Evolutionary conservation across 441 rosid genomes (phyloP).

Genomic region (Flueggea neowawraea): DNA sequence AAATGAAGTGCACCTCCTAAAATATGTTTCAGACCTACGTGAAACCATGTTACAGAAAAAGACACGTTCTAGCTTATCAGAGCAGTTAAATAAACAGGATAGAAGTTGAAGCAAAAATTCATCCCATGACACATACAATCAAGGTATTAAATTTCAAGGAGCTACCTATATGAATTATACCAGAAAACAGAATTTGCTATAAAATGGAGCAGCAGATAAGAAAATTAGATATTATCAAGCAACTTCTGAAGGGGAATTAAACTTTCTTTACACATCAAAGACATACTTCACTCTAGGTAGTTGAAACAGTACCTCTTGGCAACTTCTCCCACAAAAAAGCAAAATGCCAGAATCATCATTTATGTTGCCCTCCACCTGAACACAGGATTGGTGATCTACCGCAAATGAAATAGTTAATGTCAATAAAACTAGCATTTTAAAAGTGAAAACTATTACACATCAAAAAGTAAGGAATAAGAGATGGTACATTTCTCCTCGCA

Average conservation of each 20-base stretch:
- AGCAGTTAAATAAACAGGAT: too few relatives aligned
- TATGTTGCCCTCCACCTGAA: constrained; percentile 28
- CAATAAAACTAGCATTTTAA: constrained; percentile 5
- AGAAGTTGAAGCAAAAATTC: too few relatives aligned
- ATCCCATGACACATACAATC: too few relatives aligned
- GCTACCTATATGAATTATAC: too few relatives aligned
- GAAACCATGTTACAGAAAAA: too few relatives aligned
- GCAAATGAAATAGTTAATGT: constrained; percentile 18
- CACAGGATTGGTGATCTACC: constrained; percentile 80
- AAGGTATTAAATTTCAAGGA: too few relatives aligned
- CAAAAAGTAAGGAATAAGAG: constrained; percentile 16
- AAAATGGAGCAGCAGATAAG: too few relatives aligned
- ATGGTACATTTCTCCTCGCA: constrained; percentile 89
- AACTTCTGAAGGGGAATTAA: constrained; percentile 1
- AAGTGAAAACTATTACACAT: constrained; percentile 1
- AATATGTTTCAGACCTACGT: too few relatives aligned
- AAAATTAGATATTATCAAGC: not conserved
- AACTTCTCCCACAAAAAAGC: constrained; percentile 76
- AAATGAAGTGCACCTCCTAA: too few relatives aligned
- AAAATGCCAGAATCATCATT: constrained; percentile 21
- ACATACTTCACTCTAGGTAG: constrained; percentile 10
- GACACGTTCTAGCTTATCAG: too few relatives aligned
- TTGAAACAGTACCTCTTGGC: constrained; percentile 61
- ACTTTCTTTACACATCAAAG: constrained; percentile 8
- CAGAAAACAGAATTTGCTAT: too few relatives aligned